Evolutionary conservation across 495 filamentous ascomycete species (phyloP), one percentile per base, ranked within the genome.

Genomic region (Paragyromitra xinjiangensis): DNA sequence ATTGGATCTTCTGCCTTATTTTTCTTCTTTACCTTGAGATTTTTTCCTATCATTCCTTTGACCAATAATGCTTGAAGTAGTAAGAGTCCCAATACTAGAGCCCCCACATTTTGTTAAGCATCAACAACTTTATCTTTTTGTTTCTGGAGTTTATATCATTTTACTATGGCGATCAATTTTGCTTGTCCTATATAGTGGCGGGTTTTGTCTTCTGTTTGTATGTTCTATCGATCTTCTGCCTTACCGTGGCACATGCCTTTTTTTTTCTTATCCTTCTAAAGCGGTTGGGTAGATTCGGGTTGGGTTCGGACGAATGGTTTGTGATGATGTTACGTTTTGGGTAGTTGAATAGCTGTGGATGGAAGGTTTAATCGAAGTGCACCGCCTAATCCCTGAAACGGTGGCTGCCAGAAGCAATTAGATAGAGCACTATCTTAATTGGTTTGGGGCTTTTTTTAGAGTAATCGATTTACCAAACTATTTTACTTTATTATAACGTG

Each of bases 241-340:
- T 73, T n/a, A 19, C 9, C 3, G 19, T 22, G 61, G 45, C 62
- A 37, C 34, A 71, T 55, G 14, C 11, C 12, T 39, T 50, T n/a
- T 61, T 51, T 51, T 56, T 53, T 62, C 51, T 61, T 61, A 62
- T 69, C 29, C 39, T 62, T 71, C 58, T 29, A 65, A 50, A 61
- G 68, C 26, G 58, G 53, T 50, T 55, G 19, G 62, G 51, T 48
- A 77, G 29, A 66, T 65, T 66, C 26, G 26, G 68, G 22, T 51
- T 66, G 74, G 61, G 24, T 65, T 64, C 16, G 69, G 45, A 45
- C 56, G 67, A 45, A 37, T 55, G 34, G 56, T 48, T 19, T 64
- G 50, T 73, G 74, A 77, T 58, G 74, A 73, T 61, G 53, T 77
- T 66, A 77, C 66, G 74, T 59, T 34, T 55, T 11, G 9, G 8